These are phyloP conservation scores for Coccomyxa sp. DNA, from an alignment of 139 green algal species.

Conservation along the genomic window DNA sequence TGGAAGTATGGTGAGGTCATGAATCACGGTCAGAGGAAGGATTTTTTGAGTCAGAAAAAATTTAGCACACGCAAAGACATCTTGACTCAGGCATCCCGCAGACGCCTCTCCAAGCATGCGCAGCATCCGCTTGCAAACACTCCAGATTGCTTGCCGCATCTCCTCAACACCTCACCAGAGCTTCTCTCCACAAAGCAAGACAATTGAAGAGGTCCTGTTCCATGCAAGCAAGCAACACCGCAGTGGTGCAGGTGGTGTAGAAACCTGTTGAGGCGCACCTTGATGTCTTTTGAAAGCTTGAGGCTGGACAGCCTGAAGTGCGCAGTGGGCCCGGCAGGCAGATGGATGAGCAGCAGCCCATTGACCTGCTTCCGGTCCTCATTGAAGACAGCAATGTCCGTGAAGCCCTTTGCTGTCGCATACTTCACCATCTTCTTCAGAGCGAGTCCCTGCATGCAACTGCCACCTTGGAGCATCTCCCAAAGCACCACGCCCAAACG, in stretches of 20 bases:
- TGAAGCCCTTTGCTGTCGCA: constrained; percentile 72
- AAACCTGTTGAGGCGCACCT: constrained; percentile 24
- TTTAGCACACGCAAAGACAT: no score
- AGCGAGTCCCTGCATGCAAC: constrained; percentile 50
- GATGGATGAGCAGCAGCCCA: constrained; percentile 80
- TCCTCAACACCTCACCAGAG: no score
- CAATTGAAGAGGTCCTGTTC: no score
- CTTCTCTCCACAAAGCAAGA: no score
- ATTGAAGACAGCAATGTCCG: constrained; percentile 86
- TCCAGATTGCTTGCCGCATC: no score
- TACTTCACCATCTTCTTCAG: constrained; percentile 90
- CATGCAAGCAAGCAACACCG: no score
- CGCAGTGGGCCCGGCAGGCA: constrained; percentile 87
- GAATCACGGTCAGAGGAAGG: not conserved
- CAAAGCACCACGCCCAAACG: not conserved
- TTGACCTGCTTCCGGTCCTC: constrained; percentile 86
- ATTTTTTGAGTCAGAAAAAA: no score
- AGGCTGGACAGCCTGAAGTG: constrained; percentile 78
- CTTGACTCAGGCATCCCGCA: no score
- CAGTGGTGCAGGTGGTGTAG: no score
- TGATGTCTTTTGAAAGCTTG: constrained; percentile 79
- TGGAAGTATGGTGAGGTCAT: not conserved
- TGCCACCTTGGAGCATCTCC: not conserved
- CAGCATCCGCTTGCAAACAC: no score
- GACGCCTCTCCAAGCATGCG: no score